phyloP scores from a whole-genome alignment of 441 rosid species.

The Mallotus japonicus region DNA sequence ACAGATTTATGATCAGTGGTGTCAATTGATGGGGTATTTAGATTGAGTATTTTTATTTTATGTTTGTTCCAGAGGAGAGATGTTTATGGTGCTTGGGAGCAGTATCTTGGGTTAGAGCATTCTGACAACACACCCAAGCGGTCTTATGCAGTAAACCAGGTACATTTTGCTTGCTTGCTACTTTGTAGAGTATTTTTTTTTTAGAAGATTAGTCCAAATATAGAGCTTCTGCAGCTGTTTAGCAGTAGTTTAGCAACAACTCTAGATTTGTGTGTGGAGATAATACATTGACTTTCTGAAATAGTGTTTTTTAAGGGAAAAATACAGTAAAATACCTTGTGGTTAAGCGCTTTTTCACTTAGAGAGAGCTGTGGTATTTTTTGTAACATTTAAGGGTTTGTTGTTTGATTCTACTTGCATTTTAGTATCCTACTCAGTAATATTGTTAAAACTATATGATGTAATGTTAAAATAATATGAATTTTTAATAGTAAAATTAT shows the following conservation, averaged over 20 bases:
- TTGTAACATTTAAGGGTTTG: too few species aligned
- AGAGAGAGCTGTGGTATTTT: too few species aligned
- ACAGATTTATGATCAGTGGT: neutral
- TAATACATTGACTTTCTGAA: neutral
- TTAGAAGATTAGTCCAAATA: too few species aligned
- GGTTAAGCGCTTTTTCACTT: too few species aligned
- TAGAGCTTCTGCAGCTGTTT: too few species aligned
- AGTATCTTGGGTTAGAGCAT: conserved; percentile 95
- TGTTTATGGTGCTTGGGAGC: conserved; percentile 92
- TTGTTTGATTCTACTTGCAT: too few species aligned
- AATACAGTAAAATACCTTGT: too few species aligned
- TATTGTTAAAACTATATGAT: too few species aligned
- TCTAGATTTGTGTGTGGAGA: neutral
- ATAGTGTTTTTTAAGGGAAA: neutral
- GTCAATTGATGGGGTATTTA: neutral
- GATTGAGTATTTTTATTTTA: neutral
- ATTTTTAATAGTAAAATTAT: too few species aligned
- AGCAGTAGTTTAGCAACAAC: neutral
- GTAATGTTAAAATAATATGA: too few species aligned
- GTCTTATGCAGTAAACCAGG: conserved; percentile 85
- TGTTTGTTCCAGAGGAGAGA: conserved; percentile 63
- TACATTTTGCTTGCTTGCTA: conserved; percentile 17
- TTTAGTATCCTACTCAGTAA: too few species aligned
- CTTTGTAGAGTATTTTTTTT: neutral
- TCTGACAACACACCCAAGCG: conserved; percentile 80